Base-by-base conservation (phyloP, 306 rosid genomes). In the Malus sylvestris region DNA sequence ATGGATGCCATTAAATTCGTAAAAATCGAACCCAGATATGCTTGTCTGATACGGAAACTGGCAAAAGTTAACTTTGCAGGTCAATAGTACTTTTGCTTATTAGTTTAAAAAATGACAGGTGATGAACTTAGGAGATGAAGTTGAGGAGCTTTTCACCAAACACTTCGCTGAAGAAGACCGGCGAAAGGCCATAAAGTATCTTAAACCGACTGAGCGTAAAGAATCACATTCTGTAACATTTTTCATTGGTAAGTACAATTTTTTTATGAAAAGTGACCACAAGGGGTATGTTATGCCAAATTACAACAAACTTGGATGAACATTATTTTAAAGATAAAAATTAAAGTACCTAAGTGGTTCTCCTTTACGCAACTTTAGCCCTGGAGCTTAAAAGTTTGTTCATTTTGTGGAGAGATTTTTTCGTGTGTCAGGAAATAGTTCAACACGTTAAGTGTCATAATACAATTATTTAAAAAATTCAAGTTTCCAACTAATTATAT, bases 151-250 rank as follows among this genome's bases (percentile, higher is more conserved):
- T 11, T 96, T 96, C 74, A 73, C 82, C 72, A 92, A 86, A 73
- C 72, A 83, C 52, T 91, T 96, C 76, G 89, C 96, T 27, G 82
- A 85, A 64, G 97, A 92, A 71, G 85, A 96, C 82, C 46, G 91
- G 65, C 83, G 97, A 63, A 96, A 96, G 86, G 99, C 97, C 88
- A 89, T 96, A 96, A 96, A 92, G 70, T 96, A 91, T 86, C 98
- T 96, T 60, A 92, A 86, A 82, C 99, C 99, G 6, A 89, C 74
- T 27, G 97, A 89, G 71, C 84, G 78, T 5, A 86, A 89, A 84
- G 98, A 92, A 78, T 92, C 98, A 58, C 99, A 96, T 79, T 73
- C 93, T 29, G 89, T 87, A 59, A 88, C 99, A 40, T 92, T 96
- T 88, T 92, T 92, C 84, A 93, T 91, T 78, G 99, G 99, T 92